Evolutionary conservation across 768 basidiomycete species (phyloP).

Genomic region (Boletellus ananiceps): DNA sequence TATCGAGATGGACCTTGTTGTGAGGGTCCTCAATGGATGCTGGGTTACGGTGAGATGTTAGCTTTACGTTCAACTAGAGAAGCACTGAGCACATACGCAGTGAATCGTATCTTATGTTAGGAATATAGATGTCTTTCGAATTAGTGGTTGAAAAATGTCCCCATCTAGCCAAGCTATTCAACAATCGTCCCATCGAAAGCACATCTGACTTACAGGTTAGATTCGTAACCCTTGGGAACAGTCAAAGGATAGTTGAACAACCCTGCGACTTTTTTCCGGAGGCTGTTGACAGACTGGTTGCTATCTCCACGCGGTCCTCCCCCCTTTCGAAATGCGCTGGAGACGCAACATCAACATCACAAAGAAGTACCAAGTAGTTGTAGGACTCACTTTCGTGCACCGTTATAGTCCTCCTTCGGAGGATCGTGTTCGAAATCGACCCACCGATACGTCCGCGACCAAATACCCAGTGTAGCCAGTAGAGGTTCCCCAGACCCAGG

Average conservation of each 20-base stretch:
- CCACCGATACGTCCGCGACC: conserved; percentile 16
- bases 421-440: not conserved
- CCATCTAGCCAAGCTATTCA: too few relatives aligned
- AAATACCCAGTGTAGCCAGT: not conserved
- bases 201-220: conserved; percentile 13
- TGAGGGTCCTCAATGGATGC: conserved; percentile 19
- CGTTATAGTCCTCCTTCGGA: conserved; percentile 8
- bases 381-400: conserved; percentile 8
- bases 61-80: too few relatives aligned
- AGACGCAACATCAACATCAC: not conserved
- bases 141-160: too few relatives aligned
- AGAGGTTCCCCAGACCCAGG: not conserved
- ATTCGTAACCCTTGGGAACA: conserved; percentile 5
- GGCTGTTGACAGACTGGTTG: conserved; percentile 8
- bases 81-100: too few relatives aligned
- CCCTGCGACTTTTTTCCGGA: conserved; percentile 11
- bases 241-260: conserved; percentile 17
- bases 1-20: conserved; percentile 17
- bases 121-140: too few relatives aligned
- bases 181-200: too few relatives aligned
- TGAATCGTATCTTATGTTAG: too few relatives aligned
- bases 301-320: not conserved
- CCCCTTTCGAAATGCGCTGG: conserved; percentile 7
- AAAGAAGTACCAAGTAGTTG: too few relatives aligned
- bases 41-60: conserved; percentile 2